Evolutionary conservation across 208 protist species (phyloP).

Genomic region (Leishmania gerbilli): DNA sequence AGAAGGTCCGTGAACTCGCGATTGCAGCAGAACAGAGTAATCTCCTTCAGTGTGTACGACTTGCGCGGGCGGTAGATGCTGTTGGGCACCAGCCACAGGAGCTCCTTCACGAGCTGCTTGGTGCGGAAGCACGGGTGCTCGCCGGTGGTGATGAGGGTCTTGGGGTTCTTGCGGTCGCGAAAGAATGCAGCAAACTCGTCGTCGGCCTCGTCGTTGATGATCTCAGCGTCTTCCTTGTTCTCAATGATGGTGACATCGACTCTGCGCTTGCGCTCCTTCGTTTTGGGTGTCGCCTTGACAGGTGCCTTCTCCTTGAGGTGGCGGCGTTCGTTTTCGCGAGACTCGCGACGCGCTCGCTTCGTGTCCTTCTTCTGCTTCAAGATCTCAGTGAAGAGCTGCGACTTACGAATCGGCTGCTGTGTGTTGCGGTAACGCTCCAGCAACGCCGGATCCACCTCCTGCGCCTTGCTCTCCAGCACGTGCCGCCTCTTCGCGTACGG

Average conservation of each 20-base stretch:
- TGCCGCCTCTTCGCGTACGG: constrained; percentile 38
- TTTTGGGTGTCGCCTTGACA: constrained; percentile 83
- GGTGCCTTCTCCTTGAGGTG: constrained; percentile 74
- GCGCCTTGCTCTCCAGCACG: constrained; percentile 41
- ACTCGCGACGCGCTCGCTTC: constrained; percentile 84
- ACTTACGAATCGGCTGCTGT: constrained; percentile 82
- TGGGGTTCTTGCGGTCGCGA: constrained; percentile 61
- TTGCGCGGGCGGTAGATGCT: constrained; percentile 85
- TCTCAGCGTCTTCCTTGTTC: constrained; percentile 72
- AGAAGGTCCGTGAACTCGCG: constrained; percentile 92
- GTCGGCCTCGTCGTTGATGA: constrained; percentile 87
- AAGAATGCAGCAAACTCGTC: constrained; percentile 91
- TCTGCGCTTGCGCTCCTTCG: constrained; percentile 84
- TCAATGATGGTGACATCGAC: constrained; percentile 81
- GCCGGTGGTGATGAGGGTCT: constrained; percentile 89
- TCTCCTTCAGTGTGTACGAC: constrained; percentile 91
- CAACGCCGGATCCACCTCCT: constrained; percentile 74
- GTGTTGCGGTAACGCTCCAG: constrained; percentile 86
- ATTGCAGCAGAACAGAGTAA: constrained; percentile 90
- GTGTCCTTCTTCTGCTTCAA: constrained; percentile 90
- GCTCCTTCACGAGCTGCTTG: constrained; percentile 89
- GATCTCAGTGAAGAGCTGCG: constrained; percentile 85
- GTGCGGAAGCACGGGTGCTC: constrained; percentile 85
- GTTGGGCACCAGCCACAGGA: constrained; percentile 90
- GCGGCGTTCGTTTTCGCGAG: constrained; percentile 73